phyloP scores from a whole-genome alignment of 345 rosid genomes.

The Eucalyptus pumila region DNA sequence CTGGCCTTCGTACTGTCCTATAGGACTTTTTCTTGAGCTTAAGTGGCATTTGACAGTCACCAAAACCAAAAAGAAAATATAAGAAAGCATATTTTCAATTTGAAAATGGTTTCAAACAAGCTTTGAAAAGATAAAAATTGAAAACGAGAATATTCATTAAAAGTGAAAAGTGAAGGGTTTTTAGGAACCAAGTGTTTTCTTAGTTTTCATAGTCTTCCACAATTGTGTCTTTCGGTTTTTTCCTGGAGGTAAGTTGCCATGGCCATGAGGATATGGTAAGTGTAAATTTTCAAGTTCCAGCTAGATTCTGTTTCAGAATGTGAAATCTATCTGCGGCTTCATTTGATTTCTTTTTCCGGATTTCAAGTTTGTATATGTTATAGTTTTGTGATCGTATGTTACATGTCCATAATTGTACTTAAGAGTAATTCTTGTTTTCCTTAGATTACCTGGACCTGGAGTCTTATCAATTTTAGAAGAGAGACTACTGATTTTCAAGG shows the following conservation, averaged over 20 bases:
- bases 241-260: background rate
- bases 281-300: background rate
- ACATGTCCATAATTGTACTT: background rate
- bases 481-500: background rate
- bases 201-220: background rate
- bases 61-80: background rate
- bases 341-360: background rate
- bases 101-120: background rate
- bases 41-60: background rate
- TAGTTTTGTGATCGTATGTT: background rate
- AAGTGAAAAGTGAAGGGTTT: background rate
- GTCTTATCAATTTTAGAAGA: background rate
- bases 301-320: background rate
- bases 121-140: background rate
- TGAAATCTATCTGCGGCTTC: background rate
- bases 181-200: background rate
- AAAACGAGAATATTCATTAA: background rate
- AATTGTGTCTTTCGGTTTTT: background rate
- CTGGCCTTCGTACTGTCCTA: background rate
- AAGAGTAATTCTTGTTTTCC: background rate
- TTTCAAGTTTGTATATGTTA: background rate
- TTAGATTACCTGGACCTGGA: background rate
- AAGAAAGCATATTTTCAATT: background rate
- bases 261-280: background rate
- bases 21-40: background rate